These are phyloP conservation scores for Schwanniomyces sp. DNA, from an alignment of 805 yeast genomes.

Conservation along the genomic window DNA sequence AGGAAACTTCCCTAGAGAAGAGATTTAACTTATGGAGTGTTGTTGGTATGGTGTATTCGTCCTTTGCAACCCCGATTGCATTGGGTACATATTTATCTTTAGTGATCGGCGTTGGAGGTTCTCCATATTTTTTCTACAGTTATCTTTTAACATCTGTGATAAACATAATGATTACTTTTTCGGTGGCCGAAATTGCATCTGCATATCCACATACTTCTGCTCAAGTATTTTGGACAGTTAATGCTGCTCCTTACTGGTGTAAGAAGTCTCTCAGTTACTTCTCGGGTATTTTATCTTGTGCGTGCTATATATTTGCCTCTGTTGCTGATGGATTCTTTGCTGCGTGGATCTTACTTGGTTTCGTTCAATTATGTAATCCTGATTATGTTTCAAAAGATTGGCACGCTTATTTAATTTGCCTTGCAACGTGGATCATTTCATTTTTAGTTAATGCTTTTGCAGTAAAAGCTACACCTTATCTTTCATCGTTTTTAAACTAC, in stretches of 20 bases:
- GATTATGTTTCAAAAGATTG: conserved; percentile 14
- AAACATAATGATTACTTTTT: conserved; percentile 16
- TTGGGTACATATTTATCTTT: conserved; percentile 20
- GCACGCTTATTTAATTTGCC: conserved; percentile 17
- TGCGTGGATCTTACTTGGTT: conserved; percentile 15
- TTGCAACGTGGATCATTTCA: conserved; percentile 9
- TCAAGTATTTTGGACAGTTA: conserved; percentile 33
- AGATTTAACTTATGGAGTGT: conserved; percentile 16
- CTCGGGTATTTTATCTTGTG: conserved; percentile 27
- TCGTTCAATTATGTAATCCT: conserved; percentile 14
- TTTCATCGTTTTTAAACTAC: conserved; percentile 16
- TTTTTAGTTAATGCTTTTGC: conserved; percentile 12
- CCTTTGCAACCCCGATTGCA: conserved; percentile 19
- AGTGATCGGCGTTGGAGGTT: conserved; percentile 22
- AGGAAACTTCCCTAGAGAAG: too few relatives aligned
- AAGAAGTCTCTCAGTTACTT: conserved; percentile 26
- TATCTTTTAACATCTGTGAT: conserved; percentile 15
- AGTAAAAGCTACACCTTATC: conserved; percentile 12
- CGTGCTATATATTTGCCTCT: conserved; percentile 22
- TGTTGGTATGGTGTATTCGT: conserved; percentile 15
- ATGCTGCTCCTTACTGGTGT: conserved; percentile 19
- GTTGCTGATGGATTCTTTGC: conserved; percentile 16
- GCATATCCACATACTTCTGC: conserved; percentile 34
- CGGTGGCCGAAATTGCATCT: conserved; percentile 29
- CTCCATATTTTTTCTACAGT: conserved; percentile 20